Evolutionary conservation across 2,329 filamentous ascomycete species (phyloP), one percentile per base, ranked within the genome.

Genomic region (Aspergillus fumigatiaffinis): DNA sequence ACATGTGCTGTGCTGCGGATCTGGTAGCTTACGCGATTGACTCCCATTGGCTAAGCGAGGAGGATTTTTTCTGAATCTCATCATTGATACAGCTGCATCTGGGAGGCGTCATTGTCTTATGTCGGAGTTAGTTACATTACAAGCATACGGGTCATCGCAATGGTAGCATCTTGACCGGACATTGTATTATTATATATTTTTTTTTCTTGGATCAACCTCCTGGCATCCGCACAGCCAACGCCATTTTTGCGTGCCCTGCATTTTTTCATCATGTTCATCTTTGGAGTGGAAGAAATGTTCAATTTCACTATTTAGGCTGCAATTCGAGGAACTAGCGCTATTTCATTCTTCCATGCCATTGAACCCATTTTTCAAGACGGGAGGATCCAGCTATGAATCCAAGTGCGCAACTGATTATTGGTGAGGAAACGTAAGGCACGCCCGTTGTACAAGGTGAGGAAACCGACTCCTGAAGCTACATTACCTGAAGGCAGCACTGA

Each of bases 1-100:
- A 74, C 32, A 73, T 77, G 70, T 75, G 71, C 49, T 77, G 74
- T 64, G 73, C 75, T 1, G 75, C 74, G 10, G 75, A 77, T 62
- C 57, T 77, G 42, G 73, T 77, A 6, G 74, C 75, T 10, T 76
- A 75, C 58, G 75, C 75, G 8, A 76, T 77, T 64, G 74, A 76
- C 51, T 72, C 71, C 23, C 66, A 72, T 44, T 77, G 75, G 75
- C 56, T 77, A 53, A 65, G 61, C 3, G 73, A 75, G 58, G 60
- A 67, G 20, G 73, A 77, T 53, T 77, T 77, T 57, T 73, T 75
- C 51, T 68, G 28, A 65, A 10, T 46, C 44, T 6, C 51, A 26
- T 26, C 35, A 14, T 44, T 38, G 26, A 48, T 48, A 54, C 21
- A 44, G 21, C 21, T 29, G 17, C 51, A 46, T 41, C 26, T 21